Evolutionary conservation across 2,329 filamentous ascomycete genomes (phyloP).

Genomic region (Pseudogymnoascus sp.): DNA sequence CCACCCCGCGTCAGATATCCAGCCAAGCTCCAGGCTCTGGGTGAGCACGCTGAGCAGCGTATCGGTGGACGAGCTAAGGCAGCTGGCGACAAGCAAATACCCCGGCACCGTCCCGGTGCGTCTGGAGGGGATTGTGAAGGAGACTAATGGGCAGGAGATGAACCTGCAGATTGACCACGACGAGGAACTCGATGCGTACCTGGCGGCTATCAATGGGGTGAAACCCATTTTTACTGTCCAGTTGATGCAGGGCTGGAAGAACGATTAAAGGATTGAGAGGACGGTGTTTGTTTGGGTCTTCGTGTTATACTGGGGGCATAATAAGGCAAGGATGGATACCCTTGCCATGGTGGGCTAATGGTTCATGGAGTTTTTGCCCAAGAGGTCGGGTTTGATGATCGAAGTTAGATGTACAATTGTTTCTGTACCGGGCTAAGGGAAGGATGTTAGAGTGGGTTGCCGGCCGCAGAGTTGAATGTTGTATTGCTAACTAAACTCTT

Average conservation of each 20-base stretch:
- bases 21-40: slow-evolving; percentile 50
- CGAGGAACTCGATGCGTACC: slow-evolving; percentile 63
- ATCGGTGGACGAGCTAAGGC: slow-evolving; percentile 55
- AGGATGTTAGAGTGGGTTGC: background rate
- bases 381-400: background rate
- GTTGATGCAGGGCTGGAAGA: slow-evolving; percentile 27
- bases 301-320: background rate
- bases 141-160: slow-evolving; percentile 47
- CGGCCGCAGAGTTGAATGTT: background rate
- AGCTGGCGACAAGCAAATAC: slow-evolving; percentile 52
- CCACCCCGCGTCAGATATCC: slow-evolving; percentile 53
- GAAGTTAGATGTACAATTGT: slow-evolving; percentile 4
- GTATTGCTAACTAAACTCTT: background rate
- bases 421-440: background rate
- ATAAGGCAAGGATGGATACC: background rate
- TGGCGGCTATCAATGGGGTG: slow-evolving; percentile 43
- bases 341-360: background rate
- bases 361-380: background rate
- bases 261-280: slow-evolving; percentile 7
- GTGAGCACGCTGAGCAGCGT: slow-evolving; percentile 50
- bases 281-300: slow-evolving; percentile 1
- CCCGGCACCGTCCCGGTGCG: slow-evolving; percentile 50
- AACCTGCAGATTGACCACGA: slow-evolving; percentile 60
- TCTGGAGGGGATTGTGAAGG: slow-evolving; percentile 59
- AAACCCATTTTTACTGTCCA: slow-evolving; percentile 29